These are phyloP conservation scores for Cadophora malorum DNA, from an alignment of 2,329 filamentous ascomycete genomes.

Conservation along the genomic window DNA sequence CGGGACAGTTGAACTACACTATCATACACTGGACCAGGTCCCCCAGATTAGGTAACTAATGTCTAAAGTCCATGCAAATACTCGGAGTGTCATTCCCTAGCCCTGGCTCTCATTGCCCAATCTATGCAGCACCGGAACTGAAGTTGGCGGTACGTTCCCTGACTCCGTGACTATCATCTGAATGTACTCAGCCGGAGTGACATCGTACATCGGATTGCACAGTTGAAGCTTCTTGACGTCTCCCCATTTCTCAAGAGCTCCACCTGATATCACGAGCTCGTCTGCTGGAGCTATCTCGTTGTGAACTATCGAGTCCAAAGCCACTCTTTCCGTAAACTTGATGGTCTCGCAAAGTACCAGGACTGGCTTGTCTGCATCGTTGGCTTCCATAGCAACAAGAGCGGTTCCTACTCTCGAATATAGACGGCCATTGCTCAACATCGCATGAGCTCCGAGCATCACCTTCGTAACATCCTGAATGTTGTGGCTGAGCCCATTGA, in stretches of 20 bases:
- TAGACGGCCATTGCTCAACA: slow-evolving; percentile 93
- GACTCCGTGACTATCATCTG: slow-evolving; percentile 91
- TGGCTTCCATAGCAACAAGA: slow-evolving; percentile 83
- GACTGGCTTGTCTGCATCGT: slow-evolving; percentile 77
- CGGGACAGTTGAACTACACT: slow-evolving; percentile 26
- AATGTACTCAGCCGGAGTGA: slow-evolving; percentile 86
- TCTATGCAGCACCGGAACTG: slow-evolving; percentile 77
- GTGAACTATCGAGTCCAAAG: slow-evolving; percentile 88
- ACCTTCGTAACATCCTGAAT: slow-evolving; percentile 69
- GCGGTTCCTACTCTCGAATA: slow-evolving; percentile 89
- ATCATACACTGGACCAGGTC: slow-evolving; percentile 29
- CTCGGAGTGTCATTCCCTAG: slow-evolving; percentile 5
- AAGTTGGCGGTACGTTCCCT: slow-evolving; percentile 83
- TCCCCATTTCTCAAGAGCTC: slow-evolving; percentile 57
- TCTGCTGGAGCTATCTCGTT: slow-evolving; percentile 88
- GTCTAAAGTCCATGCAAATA: slow-evolving; percentile 9
- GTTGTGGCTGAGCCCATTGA: slow-evolving; percentile 77
- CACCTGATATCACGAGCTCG: slow-evolving; percentile 56
- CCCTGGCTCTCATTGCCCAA: slow-evolving; percentile 53
- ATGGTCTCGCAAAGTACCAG: slow-evolving; percentile 92
- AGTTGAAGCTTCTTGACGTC: slow-evolving; percentile 66
- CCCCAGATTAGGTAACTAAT: neutral
- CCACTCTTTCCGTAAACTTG: slow-evolving; percentile 91
- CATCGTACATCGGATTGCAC: slow-evolving; percentile 85
- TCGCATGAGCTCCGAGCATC: slow-evolving; percentile 87